Base-by-base conservation (phyloP, 2,329 filamentous ascomycete species). In the Aaosphaeria pasadenensis region DNA sequence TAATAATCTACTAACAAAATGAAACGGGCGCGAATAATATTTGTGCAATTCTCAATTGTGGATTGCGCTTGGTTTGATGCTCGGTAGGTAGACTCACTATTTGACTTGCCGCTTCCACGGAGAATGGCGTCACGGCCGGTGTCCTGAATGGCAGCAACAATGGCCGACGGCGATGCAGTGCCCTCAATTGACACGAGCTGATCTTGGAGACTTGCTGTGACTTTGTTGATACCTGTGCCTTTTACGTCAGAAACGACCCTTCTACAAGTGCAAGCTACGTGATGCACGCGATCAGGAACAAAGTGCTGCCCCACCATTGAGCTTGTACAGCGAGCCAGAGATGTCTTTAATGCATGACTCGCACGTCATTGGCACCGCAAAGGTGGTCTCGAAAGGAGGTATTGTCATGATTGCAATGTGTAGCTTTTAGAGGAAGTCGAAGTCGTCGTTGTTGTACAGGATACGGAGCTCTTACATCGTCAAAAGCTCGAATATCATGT, bases 121-220 rank as follows among this genome's bases (percentile, higher is more conserved):
- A 99, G 75, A 64, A 99, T 96, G 41, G 92, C 92, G 81, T 97
- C 92, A 63, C 91, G 84, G 45, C 94, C 94, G 7, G 91, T 96
- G 40, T 81, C 79, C 74, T 96, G 88, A 55, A 97, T 95, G 6
- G 92, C 88, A 53, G 85, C 78, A 30, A 96, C 91, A 55, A 97
- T 95, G 41, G 87, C 82, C 45, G 91, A 96, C 11, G 94, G 94
- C 17, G 94, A 84, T 57, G 89, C 89, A 82, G 89, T 96, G 58
- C 94, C 92, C 71, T 94, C 86, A 36, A 96, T 83, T 11, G 86
- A 84, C 32, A 97, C 83, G 41, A 95, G 75, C 72, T 96, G 91
- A 51, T 92, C 84, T 65, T 88, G 79, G 44, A 97, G 78, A 67
- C 88, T 88, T 57, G 86, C 90, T 51, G 92, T 83, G 46, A 97